Evolutionary conservation across 1,139 yeast genomes (phyloP), one percentile per base, ranked within the genome.

Genomic region (Trichomonascaceae sp.): DNA sequence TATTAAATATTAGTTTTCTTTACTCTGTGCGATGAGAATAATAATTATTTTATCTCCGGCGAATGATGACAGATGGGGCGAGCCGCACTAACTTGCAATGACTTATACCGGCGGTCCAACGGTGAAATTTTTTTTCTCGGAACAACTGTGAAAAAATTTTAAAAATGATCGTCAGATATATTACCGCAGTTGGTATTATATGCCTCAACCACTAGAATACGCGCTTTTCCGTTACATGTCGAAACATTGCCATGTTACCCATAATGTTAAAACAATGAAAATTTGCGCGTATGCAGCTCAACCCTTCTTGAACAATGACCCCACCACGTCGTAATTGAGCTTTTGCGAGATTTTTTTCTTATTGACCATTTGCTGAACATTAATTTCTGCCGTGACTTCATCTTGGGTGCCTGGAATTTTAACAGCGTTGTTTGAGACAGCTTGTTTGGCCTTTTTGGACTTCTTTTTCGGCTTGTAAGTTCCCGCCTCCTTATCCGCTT

Each of bases 311-410:
- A 87, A 87, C 59, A 89, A 74, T 55, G 78, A 82, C 57, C 83
- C 84, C 55, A 89, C 79, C 2, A 91, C 89, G 51, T 79, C 83
- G 68, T 91, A 91, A 68, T 91, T 91, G 68, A 91, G 86, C 74
- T 91, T 91, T 73, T 84, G 87, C 27, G 96, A 87, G 60, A 85
- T 83, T 2, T 87, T 77, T 61, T 87, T 83, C 68, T 81, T 82
- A 59, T 81, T 80, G 53, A 87, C 68, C 83, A 87, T 82, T 57
- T 77, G 80, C 66, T 79, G 84, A 3, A 89, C 90, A 67, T 85
- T 84, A 45, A 87, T 95, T 2, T 89, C 85, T 2, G 89, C 85
- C 2, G 88, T 85, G 6, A 83, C 76, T 44, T 81, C 81, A 2
- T 84, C 82, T 53, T 78, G 77, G 49, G 82, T 74, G 10, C 60